phyloP scores from a whole-genome alignment of 2,329 filamentous ascomycete genomes.

The Botrytis paeoniae region DNA sequence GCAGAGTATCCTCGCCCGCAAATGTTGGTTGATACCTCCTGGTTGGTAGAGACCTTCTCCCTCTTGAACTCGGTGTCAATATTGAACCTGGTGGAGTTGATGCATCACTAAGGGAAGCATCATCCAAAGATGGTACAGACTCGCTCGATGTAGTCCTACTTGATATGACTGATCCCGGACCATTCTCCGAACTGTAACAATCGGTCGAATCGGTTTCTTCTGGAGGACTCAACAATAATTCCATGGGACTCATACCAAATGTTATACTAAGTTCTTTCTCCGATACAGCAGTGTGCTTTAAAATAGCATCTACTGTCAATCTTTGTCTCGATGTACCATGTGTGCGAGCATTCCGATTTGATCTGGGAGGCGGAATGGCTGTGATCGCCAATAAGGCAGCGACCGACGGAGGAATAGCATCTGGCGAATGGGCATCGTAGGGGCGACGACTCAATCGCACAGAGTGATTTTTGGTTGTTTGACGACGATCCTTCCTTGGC shows the following conservation, averaged over 20 bases:
- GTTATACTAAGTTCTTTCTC: conserved; percentile 55
- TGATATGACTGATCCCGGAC: conserved; percentile 51
- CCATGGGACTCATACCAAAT: conserved; percentile 53
- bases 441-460: conserved; percentile 34
- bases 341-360: conserved; percentile 24
- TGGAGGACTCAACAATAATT: conserved; percentile 57
- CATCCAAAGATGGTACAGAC: conserved; percentile 56
- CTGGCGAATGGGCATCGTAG: conserved; percentile 49
- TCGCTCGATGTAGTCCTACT: conserved; percentile 57
- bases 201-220: conserved; percentile 54
- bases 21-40: conserved; percentile 56
- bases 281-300: conserved; percentile 49
- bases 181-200: conserved; percentile 49
- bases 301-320: conserved; percentile 56
- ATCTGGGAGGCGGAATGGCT: conserved; percentile 52
- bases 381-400: conserved; percentile 61
- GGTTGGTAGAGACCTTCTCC: conserved; percentile 44
- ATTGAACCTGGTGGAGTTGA: conserved; percentile 34
- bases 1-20: conserved; percentile 43
- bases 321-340: conserved; percentile 32
- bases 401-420: conserved; percentile 56
- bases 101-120: conserved; percentile 48
- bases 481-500: conserved; percentile 25
- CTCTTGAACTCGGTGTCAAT: conserved; percentile 37
- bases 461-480: conserved; percentile 25